Evolutionary conservation across 2,329 filamentous ascomycete species (phyloP), one percentile per base, ranked within the genome.

Genomic region (Pezicula carpinea): DNA sequence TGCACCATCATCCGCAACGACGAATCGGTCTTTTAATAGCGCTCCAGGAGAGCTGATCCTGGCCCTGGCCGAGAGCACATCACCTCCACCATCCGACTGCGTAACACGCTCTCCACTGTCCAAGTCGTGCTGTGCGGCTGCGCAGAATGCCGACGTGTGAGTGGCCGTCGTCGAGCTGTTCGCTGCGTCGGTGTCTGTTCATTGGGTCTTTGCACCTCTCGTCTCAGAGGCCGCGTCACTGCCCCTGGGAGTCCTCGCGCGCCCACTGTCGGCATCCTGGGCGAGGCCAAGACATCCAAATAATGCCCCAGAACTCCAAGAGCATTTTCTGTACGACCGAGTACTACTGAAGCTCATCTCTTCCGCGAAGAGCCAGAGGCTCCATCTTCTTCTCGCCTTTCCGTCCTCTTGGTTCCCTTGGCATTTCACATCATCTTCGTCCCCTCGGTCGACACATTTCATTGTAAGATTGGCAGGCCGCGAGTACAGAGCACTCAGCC

Each of bases 221-320:
- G 38, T 40, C 38, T 29, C 38, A 40, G 38, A 40, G 38, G 38
- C 38, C 38, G 38, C 38, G 38, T 40, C 38, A 40, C 38, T 40
- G 35, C n/a, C 26, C 26, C 21, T 15, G 22, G n/a, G 22, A 40
- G 22, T n/a, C n/a, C n/a, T n/a, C n/a, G n/a, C n/a, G n/a, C n/a
- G n/a, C 22, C 38, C 38, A 15, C 38, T n/a, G 11, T 22, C 13
- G 6, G 33, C n/a, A 35, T 14, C 33, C 18, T 19, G 6, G 33
- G 33, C 33, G 33, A 35, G n/a, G 38, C 38, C 38, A 40, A 40
- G 38, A 21, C 22, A 5, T 23, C 26, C 38, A 40, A 40, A 23
- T 40, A 40, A 7, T 7, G 18, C 38, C 5, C 26, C 26, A 29
- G 26, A 29, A 29, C 26, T 29, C 26, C 33, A 10, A 35, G 33